phyloP scores from a whole-genome alignment of 2,329 filamentous ascomycete genomes.

The Phaeoacremonium minimum region DNA sequence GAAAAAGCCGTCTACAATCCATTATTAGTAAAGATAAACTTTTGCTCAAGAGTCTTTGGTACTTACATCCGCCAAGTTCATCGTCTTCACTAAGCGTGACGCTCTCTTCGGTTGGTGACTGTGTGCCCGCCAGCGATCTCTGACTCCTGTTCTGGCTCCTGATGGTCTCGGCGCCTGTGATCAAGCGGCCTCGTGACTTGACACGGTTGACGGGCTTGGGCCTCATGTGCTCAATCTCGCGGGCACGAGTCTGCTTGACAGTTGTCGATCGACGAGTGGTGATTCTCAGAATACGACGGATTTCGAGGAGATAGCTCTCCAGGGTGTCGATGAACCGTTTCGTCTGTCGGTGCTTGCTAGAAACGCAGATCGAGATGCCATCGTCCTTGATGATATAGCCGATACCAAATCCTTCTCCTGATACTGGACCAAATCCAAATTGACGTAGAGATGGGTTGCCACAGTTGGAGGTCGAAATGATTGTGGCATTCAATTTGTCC shows the following conservation, averaged over 20 bases:
- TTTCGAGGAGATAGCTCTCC: slow-evolving; percentile 86
- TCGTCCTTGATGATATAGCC: slow-evolving; percentile 99
- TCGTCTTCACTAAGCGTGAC: slow-evolving; percentile 76
- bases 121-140: slow-evolving; percentile 41
- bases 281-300: slow-evolving; percentile 76
- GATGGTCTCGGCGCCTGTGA: slow-evolving; percentile 52
- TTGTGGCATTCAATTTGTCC: slow-evolving; percentile 93
- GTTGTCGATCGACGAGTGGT: slow-evolving; percentile 42
- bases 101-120: slow-evolving; percentile 65
- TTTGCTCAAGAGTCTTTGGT: no score
- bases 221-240: slow-evolving; percentile 43
- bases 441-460: slow-evolving; percentile 92
- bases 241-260: slow-evolving; percentile 43
- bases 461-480: slow-evolving; percentile 96
- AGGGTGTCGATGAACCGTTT: slow-evolving; percentile 83
- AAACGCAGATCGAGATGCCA: slow-evolving; percentile 83
- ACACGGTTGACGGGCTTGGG: slow-evolving; percentile 39
- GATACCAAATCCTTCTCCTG: slow-evolving; percentile 91
- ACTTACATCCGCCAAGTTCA: slow-evolving; percentile 87
- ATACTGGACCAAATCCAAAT: slow-evolving; percentile 94
- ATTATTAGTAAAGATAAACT: slow-evolving; percentile 12
- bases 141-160: slow-evolving; percentile 32
- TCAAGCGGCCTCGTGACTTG: slow-evolving; percentile 71
- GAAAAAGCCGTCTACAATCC: slow-evolving; percentile 75
- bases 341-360: slow-evolving; percentile 91